These are phyloP conservation scores for Trichoderma hamatum DNA, from an alignment of 2,329 filamentous ascomycete species.

Conservation along the genomic window DNA sequence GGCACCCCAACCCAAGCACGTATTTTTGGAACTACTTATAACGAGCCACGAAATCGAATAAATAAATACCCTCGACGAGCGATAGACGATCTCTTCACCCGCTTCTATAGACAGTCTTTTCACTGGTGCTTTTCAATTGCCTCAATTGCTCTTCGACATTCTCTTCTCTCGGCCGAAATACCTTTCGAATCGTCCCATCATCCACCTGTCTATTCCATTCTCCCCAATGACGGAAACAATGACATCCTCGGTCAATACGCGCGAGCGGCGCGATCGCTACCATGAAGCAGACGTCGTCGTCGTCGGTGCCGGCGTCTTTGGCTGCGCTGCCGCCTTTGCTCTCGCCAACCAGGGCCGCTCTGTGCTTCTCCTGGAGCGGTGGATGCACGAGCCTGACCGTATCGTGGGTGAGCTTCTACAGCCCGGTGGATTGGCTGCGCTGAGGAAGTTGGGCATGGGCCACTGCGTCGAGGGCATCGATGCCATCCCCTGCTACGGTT, in stretches of 20 bases:
- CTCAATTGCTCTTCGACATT: not conserved
- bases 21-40: too few relatives aligned
- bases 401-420: conserved; percentile 96
- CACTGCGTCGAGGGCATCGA: conserved; percentile 90
- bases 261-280: conserved; percentile 52
- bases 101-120: not conserved
- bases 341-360: conserved; percentile 88
- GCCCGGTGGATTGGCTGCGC: conserved; percentile 81
- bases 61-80: conserved; percentile 18
- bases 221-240: conserved; percentile 24
- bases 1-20: too few relatives aligned
- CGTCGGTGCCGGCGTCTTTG: conserved; percentile 87
- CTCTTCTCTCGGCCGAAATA: not conserved
- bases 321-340: conserved; percentile 81
- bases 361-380: conserved; percentile 86
- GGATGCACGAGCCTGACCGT: conserved; percentile 87
- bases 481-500: conserved; percentile 78
- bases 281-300: conserved; percentile 83
- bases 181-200: not conserved
- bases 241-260: conserved; percentile 35
- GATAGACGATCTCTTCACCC: not conserved
- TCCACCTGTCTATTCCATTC: not conserved
- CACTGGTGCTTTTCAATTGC: not conserved
- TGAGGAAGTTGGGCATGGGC: conserved; percentile 77
- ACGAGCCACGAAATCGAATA: conserved; percentile 11